Percentiles rank a stretch among this genome's conserved stretches.
Conservation (phyloP, 2,329 filamentous ascomycete genomes). For the Penicillium digitatum region DNA sequence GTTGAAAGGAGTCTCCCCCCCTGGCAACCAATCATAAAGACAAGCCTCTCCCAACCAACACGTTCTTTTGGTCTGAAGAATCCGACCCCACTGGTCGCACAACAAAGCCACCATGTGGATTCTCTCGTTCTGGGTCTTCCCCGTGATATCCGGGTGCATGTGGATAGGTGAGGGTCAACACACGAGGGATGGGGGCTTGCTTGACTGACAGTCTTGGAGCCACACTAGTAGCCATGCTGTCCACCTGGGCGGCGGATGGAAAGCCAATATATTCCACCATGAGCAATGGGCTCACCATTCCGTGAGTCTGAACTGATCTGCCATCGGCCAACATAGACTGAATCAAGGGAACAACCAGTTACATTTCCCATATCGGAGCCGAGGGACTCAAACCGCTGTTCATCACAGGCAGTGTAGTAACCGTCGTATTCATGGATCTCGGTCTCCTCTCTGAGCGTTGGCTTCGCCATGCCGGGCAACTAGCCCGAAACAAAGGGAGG, state of each 20-base stretch:
- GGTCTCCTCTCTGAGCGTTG: constrained; percentile 6
- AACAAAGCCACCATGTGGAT: constrained; percentile 6
- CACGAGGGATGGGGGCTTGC: background rate
- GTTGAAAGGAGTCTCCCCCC: background rate
- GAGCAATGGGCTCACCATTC: constrained; percentile 2
- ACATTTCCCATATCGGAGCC: constrained; percentile 11
- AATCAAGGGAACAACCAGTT: constrained; percentile 1
- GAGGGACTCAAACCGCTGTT: constrained; percentile 9
- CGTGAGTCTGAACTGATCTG: background rate
- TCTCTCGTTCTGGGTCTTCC: constrained; percentile 10
- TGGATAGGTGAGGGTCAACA: constrained; percentile 5
- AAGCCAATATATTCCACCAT: constrained; percentile 6
- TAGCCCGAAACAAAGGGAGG: constrained; percentile 4
- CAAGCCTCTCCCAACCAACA: background rate
- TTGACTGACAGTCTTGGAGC: background rate
- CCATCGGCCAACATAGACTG: background rate
- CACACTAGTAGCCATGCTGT: constrained; percentile 5
- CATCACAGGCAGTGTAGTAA: constrained; percentile 7
- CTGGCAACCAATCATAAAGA: constrained; percentile 3
- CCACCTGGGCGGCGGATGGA: constrained; percentile 8
- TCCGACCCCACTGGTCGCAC: background rate
- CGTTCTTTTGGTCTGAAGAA: background rate
- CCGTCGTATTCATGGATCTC: constrained; percentile 9
- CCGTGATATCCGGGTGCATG: constrained; percentile 9
- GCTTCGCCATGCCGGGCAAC: constrained; percentile 11